phyloP scores from a whole-genome alignment of 148 eudicot genomes.

The Fallopia convolvulus region DNA sequence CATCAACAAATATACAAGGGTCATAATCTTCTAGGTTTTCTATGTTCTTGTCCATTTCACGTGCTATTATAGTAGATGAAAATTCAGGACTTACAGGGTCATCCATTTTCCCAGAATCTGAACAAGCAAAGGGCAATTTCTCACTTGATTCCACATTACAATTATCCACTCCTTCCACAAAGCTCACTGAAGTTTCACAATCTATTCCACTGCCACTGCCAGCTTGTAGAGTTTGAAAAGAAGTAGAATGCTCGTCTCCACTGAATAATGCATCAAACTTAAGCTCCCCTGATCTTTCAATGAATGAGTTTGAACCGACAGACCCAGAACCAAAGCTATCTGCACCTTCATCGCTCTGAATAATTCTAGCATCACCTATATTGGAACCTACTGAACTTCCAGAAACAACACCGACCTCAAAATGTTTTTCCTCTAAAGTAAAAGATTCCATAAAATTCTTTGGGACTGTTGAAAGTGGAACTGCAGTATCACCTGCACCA shows the following conservation, averaged over 20 bases:
- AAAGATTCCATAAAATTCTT: conserved; percentile 17
- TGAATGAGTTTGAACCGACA: not conserved
- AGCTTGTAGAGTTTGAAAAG: not conserved
- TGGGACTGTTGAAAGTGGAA: conserved; percentile 21
- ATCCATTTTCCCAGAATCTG: conserved; percentile 11
- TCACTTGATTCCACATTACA: conserved; percentile 11
- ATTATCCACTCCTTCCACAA: conserved; percentile 12
- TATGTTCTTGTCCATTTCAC: conserved; percentile 7
- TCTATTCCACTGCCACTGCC: conserved; percentile 12
- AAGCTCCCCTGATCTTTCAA: not conserved
- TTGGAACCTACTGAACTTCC: conserved; percentile 8
- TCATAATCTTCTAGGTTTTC: conserved; percentile 15
- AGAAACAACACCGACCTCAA: conserved; percentile 21
- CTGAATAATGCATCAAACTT: not conserved
- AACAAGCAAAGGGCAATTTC: conserved; percentile 1
- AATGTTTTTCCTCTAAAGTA: conserved; percentile 22
- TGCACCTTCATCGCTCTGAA: conserved; percentile 18
- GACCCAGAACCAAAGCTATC: not conserved
- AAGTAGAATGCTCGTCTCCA: conserved; percentile 9
- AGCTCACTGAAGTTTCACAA: conserved; percentile 14
- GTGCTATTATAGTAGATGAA: conserved; percentile 15
- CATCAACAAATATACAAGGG: conserved; percentile 8
- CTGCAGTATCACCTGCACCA: conserved; percentile 13
- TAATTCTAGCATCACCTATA: conserved; percentile 9
- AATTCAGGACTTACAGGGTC: conserved; percentile 17